A percentile compares a stretch with the other conserved stretches of the same genome.
Conservation (phyloP, 495 filamentous ascomycete species). For the Penicillium silybi region DNA sequence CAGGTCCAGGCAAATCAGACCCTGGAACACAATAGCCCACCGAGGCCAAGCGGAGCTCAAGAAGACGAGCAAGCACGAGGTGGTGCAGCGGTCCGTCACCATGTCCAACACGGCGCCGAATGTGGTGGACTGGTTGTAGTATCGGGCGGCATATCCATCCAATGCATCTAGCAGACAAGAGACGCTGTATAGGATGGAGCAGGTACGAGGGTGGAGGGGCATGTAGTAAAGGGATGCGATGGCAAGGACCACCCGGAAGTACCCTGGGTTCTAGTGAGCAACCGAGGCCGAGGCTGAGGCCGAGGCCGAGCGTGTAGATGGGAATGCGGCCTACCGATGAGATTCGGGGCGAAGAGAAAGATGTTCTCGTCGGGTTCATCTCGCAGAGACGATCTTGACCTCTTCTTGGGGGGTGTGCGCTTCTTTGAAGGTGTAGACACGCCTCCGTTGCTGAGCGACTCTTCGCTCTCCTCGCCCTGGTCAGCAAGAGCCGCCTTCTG, state of each 20-base stretch:
- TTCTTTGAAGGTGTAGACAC: slow-evolving; percentile 22
- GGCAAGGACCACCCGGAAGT: slow-evolving; percentile 82
- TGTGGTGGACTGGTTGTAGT: slow-evolving; percentile 83
- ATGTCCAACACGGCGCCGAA: slow-evolving; percentile 97
- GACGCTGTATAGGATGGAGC: slow-evolving; percentile 83
- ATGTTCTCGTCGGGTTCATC: slow-evolving; percentile 70
- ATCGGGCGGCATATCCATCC: slow-evolving; percentile 85
- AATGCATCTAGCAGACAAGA: slow-evolving; percentile 93
- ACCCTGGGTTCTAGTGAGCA: slow-evolving; percentile 53
- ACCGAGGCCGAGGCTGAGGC: background rate
- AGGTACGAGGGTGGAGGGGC: slow-evolving; percentile 93
- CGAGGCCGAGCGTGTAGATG: background rate
- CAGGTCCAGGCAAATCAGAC: slow-evolving; percentile 84
- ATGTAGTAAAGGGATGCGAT: slow-evolving; percentile 96
- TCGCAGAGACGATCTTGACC: slow-evolving; percentile 15
- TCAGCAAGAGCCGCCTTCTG: slow-evolving; percentile 41
- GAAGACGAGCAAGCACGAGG: slow-evolving; percentile 89
- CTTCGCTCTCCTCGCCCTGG: slow-evolving; percentile 33
- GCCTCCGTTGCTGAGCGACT: slow-evolving; percentile 26
- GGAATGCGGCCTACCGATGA: slow-evolving; percentile 65
- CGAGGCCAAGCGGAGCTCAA: slow-evolving; percentile 86
- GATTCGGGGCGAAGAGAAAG: slow-evolving; percentile 90
- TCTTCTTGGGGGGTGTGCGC: slow-evolving; percentile 24
- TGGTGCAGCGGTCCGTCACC: slow-evolving; percentile 95
- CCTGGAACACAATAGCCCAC: slow-evolving; percentile 90